phyloP scores from a whole-genome alignment of 208 protist species.

The Trypanosoma cruzi region DNA sequence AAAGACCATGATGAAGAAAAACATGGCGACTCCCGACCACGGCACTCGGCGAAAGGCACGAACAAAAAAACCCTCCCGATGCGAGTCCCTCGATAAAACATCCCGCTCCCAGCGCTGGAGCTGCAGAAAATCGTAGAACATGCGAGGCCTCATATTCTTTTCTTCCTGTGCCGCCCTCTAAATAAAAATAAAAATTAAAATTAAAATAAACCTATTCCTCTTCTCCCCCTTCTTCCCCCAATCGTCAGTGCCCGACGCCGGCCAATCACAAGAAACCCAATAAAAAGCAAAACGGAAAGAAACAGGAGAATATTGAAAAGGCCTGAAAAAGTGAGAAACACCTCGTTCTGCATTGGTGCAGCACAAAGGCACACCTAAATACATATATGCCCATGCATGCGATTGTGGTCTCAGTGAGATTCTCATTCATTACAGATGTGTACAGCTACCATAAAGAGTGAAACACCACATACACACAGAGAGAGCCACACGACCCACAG shows the following conservation, averaged over 20 bases:
- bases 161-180: neutral
- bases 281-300: neutral
- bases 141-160: constrained; percentile 39
- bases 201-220: neutral
- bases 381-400: neutral
- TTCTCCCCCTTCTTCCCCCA: neutral
- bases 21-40: constrained; percentile 79
- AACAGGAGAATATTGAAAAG: neutral
- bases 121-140: constrained; percentile 68
- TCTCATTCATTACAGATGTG: neutral
- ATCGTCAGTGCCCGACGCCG: neutral
- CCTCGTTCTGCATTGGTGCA: neutral
- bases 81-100: constrained; percentile 53
- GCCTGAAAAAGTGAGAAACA: neutral
- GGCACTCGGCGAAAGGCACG: constrained; percentile 62
- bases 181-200: constrained; percentile 5
- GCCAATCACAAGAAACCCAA: neutral
- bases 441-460: neutral
- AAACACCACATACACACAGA: neutral
- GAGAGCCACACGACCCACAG: neutral
- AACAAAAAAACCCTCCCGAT: constrained; percentile 45
- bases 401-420: neutral
- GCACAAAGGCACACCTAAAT: neutral
- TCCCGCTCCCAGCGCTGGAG: constrained; percentile 80
- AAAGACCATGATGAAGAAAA: constrained; percentile 86